These are phyloP conservation scores for Cladosporium cucumerinum DNA, from an alignment of 2,329 filamentous ascomycete genomes.

Conservation along the genomic window DNA sequence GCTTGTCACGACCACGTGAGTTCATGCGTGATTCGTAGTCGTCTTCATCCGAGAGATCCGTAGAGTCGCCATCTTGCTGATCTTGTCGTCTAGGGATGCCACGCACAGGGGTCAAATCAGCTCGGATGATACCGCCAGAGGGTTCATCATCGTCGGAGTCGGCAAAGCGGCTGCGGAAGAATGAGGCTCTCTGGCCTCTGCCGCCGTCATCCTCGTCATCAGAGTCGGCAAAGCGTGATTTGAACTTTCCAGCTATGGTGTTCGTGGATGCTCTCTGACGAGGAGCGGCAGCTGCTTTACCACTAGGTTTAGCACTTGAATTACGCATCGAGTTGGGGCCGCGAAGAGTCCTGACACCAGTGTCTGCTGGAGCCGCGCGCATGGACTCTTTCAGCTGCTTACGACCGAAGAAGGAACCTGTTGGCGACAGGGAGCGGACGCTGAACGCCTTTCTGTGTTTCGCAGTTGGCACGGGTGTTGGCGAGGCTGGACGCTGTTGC, in stretches of 20 bases:
- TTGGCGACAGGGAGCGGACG: constrained; percentile 67
- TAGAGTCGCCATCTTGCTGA: constrained; percentile 56
- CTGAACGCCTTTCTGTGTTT: constrained; percentile 47
- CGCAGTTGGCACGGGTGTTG: constrained; percentile 29
- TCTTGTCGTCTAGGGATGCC: constrained; percentile 57
- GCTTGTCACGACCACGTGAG: constrained; percentile 45
- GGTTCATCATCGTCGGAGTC: constrained; percentile 48
- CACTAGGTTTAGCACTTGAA: background rate
- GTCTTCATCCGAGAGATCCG: constrained; percentile 48
- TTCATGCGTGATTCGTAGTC: constrained; percentile 34
- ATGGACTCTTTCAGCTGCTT: constrained; percentile 22
- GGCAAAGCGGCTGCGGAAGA: constrained; percentile 47
- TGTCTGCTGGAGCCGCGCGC: constrained; percentile 18
- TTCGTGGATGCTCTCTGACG: constrained; percentile 6
- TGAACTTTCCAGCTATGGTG: constrained; percentile 29
- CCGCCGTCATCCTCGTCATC: constrained; percentile 55
- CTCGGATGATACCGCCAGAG: constrained; percentile 29
- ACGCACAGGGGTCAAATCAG: constrained; percentile 51
- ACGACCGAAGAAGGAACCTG: constrained; percentile 50
- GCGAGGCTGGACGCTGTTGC: constrained; percentile 42
- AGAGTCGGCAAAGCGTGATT: constrained; percentile 65
- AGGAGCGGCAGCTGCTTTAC: background rate
- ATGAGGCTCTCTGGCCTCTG: constrained; percentile 22
- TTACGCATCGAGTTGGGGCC: constrained; percentile 14
- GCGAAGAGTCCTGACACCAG: constrained; percentile 19